Percentiles rank a stretch among this genome's conserved stretches.
Conservation (phyloP, 208 protist species). For the Trichomonas tenax region DNA sequence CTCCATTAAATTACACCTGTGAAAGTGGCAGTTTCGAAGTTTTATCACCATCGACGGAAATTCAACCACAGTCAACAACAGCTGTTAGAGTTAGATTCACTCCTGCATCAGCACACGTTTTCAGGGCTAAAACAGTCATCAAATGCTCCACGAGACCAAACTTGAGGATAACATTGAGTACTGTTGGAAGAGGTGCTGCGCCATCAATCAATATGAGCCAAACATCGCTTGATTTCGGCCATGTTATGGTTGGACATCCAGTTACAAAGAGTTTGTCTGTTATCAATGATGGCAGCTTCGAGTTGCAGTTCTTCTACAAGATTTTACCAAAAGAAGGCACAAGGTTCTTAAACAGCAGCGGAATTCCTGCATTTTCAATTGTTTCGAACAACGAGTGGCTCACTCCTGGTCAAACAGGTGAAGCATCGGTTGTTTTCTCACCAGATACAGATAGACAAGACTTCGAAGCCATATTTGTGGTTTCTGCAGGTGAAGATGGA, state of each 20-base stretch:
- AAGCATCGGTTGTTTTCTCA: not conserved
- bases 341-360: not conserved
- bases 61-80: not conserved
- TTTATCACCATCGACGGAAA: not conserved
- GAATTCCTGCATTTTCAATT: not conserved
- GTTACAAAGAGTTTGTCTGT: not conserved
- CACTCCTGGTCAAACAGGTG: not conserved
- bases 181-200: not conserved
- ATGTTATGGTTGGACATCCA: not conserved
- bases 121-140: not conserved
- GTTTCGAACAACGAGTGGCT: not conserved
- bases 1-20: not conserved
- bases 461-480: not conserved
- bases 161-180: not conserved
- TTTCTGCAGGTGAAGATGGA: not conserved
- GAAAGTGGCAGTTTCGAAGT: not conserved
- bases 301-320: not conserved
- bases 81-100: not conserved
- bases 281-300: not conserved
- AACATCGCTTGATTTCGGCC: not conserved
- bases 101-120: not conserved
- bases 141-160: not conserved
- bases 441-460: not conserved
- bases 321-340: not conserved
- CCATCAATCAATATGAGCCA: not conserved